Percentiles rank a stretch among this genome's conserved stretches.
Conservation (phyloP, 305 asterid genomes). For the Fraxinus baroniana region DNA sequence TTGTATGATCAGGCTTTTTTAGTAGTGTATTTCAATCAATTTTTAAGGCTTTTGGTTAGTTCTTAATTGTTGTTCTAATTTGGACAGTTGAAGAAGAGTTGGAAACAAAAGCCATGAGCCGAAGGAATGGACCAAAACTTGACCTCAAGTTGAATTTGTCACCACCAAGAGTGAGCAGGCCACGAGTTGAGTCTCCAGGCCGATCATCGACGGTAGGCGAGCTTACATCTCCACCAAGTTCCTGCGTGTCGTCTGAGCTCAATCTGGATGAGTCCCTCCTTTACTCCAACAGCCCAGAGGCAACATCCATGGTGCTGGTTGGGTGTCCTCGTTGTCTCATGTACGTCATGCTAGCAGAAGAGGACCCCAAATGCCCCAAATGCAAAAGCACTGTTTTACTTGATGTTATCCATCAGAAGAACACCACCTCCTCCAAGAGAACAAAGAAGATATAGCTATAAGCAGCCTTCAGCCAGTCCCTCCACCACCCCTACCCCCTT, state of each 20-base stretch:
- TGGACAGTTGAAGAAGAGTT: slow-evolving; percentile 16
- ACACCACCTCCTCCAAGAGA: slow-evolving; percentile 13
- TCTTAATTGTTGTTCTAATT: not conserved
- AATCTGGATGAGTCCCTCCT: slow-evolving; percentile 36
- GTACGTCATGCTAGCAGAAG: slow-evolving; percentile 66
- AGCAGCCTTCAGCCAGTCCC: not conserved
- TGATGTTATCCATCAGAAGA: slow-evolving; percentile 36
- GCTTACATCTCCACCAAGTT: slow-evolving; percentile 44
- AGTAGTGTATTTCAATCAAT: not conserved
- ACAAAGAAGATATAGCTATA: slow-evolving; percentile 12
- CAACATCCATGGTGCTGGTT: slow-evolving; percentile 60
- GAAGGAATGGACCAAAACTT: slow-evolving; percentile 44
- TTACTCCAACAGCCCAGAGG: slow-evolving; percentile 55
- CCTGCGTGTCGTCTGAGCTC: slow-evolving; percentile 58
- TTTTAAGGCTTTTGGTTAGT: not conserved
- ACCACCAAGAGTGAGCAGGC: slow-evolving; percentile 41
- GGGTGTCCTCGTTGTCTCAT: slow-evolving; percentile 71
- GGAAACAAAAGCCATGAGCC: slow-evolving; percentile 30
- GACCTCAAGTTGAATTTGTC: slow-evolving; percentile 61
- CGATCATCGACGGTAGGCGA: slow-evolving; percentile 26
- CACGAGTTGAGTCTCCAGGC: slow-evolving; percentile 41
- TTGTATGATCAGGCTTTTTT: not conserved
- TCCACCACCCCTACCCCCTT: not conserved
- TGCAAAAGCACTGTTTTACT: slow-evolving; percentile 68
- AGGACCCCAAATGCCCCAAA: slow-evolving; percentile 62